A percentile compares a stretch with the other conserved stretches of the same genome.
Evolutionary conservation across 257 asterid genomes (phyloP).

Genomic region (Fraxinus quadrangulata): DNA sequence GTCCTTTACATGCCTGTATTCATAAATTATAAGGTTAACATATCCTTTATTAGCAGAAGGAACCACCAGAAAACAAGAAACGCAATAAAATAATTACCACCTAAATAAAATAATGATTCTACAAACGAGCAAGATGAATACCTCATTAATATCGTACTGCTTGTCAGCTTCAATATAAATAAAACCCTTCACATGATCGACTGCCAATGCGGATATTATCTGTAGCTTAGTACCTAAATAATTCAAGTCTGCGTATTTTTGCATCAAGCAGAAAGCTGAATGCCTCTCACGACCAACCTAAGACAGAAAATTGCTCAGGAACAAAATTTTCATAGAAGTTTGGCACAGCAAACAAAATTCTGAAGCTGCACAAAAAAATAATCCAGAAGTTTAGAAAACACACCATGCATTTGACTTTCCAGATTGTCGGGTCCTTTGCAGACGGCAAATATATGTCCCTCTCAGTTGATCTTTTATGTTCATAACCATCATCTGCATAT

Average conservation of each 20-base stretch:
- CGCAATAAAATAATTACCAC: slow-evolving; percentile 5
- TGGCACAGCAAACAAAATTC: slow-evolving; percentile 2
- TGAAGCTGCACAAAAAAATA: not conserved
- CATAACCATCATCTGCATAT: slow-evolving; percentile 64
- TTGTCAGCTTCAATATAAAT: slow-evolving; percentile 81
- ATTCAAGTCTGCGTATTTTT: slow-evolving; percentile 69
- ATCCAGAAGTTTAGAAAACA: slow-evolving; percentile 14
- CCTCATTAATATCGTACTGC: slow-evolving; percentile 81
- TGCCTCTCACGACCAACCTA: slow-evolving; percentile 93
- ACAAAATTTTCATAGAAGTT: slow-evolving; percentile 5
- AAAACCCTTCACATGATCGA: slow-evolving; percentile 82
- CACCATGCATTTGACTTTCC: slow-evolving; percentile 99
- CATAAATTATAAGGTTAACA: slow-evolving; percentile 21
- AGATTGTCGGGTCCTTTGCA: slow-evolving; percentile 60
- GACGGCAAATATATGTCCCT: slow-evolving; percentile 42
- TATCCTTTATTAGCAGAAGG: slow-evolving; percentile 10
- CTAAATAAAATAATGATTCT: not conserved
- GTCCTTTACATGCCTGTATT: slow-evolving; percentile 88
- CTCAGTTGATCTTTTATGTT: slow-evolving; percentile 45
- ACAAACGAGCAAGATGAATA: slow-evolving; percentile 31
- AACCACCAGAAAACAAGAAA: slow-evolving; percentile 9
- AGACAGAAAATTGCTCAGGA: slow-evolving; percentile 28
- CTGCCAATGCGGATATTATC: slow-evolving; percentile 80
- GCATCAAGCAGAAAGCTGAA: slow-evolving; percentile 95
- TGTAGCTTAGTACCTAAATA: slow-evolving; percentile 70